These are phyloP conservation scores for Rhodotorula sp. DNA, from an alignment of 1,284 basidiomycete genomes.

Conservation along the genomic window DNA sequence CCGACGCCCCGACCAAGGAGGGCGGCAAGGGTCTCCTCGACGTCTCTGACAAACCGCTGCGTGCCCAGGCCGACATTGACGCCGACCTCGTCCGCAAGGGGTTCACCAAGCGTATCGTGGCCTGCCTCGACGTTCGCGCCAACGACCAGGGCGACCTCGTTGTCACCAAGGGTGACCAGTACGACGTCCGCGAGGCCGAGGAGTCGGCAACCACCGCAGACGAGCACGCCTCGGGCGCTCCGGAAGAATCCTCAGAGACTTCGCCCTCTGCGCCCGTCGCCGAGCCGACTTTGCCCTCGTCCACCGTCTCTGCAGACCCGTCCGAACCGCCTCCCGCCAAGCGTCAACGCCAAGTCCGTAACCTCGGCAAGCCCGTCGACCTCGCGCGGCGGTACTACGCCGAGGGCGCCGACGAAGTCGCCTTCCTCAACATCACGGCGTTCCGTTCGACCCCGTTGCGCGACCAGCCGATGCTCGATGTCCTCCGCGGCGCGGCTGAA, in stretches of 20 bases:
- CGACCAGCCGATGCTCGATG: conserved; percentile 97
- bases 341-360: conserved; percentile 70
- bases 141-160: conserved; percentile 97
- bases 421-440: conserved; percentile 98
- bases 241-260: conserved; percentile 32
- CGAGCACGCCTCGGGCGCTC: conserved; percentile 48
- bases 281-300: conserved; percentile 21
- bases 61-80: conserved; percentile 26
- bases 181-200: conserved; percentile 50
- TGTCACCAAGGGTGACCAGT: conserved; percentile 99
- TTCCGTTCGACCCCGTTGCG: conserved; percentile 93
- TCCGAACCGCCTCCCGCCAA: conserved; percentile 29
- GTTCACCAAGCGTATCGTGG: conserved; percentile 90
- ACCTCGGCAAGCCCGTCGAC: conserved; percentile 95
- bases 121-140: conserved; percentile 95
- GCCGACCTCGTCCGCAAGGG: conserved; percentile 52
- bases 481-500: conserved; percentile 85
- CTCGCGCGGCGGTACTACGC: conserved; percentile 83
- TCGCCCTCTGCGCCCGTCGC: conserved; percentile 29
- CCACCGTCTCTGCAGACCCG: conserved; percentile 24
- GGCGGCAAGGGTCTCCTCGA: conserved; percentile 23
- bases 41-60: conserved; percentile 30
- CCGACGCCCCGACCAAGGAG: conserved; percentile 30
- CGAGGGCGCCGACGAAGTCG: conserved; percentile 92
- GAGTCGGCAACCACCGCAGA: conserved; percentile 38